Conservation (phyloP, 441 rosid genomes). For the Mallotus repandus region DNA sequence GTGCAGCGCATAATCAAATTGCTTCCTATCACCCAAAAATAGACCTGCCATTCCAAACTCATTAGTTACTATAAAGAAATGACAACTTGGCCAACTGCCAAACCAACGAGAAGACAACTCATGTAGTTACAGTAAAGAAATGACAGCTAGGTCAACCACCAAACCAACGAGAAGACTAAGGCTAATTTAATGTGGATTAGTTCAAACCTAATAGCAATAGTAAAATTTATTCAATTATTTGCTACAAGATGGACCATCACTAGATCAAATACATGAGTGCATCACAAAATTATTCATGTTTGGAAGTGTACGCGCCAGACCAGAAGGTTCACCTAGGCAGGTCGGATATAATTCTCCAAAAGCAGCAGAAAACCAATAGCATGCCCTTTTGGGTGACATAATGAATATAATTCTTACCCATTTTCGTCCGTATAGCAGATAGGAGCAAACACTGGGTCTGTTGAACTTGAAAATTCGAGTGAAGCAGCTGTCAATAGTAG, state of each 20-base stretch:
- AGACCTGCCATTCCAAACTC: slow-evolving; percentile 51
- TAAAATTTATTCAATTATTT: background rate
- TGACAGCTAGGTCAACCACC: no score
- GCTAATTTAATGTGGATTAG: background rate
- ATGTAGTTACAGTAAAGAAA: no score
- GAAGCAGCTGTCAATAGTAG: slow-evolving; percentile 55
- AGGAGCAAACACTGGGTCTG: slow-evolving; percentile 51
- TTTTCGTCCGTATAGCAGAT: slow-evolving; percentile 59
- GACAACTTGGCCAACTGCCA: background rate
- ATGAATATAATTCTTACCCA: slow-evolving; percentile 66
- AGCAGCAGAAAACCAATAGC: background rate
- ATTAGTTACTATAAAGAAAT: background rate
- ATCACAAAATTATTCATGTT: background rate
- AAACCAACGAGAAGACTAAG: background rate
- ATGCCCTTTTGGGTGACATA: background rate
- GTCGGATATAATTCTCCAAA: background rate
- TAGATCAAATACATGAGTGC: background rate
- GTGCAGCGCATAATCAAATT: slow-evolving; percentile 86
- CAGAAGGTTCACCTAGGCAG: background rate
- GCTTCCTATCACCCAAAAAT: slow-evolving; percentile 87
- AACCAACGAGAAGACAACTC: no score
- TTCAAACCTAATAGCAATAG: background rate
- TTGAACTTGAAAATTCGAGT: slow-evolving; percentile 82
- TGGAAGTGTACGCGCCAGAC: background rate
- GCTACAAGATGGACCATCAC: background rate